Evolutionary conservation across 1,284 basidiomycete species (phyloP).

Genomic region (Cryptococcus sp.): DNA sequence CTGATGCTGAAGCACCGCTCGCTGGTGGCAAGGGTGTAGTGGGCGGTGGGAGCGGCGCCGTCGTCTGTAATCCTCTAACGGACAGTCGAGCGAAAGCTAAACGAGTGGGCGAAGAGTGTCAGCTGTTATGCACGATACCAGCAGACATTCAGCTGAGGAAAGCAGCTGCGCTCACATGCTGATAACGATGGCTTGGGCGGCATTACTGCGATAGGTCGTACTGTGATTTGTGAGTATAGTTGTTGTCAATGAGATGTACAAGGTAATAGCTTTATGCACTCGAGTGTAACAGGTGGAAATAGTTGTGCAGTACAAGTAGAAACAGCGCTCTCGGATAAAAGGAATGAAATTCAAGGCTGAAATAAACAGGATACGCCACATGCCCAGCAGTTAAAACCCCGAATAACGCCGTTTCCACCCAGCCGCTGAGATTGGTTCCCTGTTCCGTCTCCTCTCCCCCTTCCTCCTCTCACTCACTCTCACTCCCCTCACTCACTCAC

Average conservation of each 20-base stretch:
- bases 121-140: too few relatives aligned
- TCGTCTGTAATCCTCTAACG: slow-evolving; percentile 31
- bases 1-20: slow-evolving; percentile 17
- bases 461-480: slow-evolving; percentile 1
- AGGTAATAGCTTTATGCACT: too few relatives aligned
- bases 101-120: not conserved
- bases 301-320: not conserved
- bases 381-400: slow-evolving; percentile 20
- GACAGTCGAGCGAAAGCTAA: slow-evolving; percentile 19
- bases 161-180: slow-evolving; percentile 13
- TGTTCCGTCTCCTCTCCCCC: slow-evolving; percentile 24
- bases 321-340: slow-evolving; percentile 1
- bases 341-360: not conserved
- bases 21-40: slow-evolving; percentile 23
- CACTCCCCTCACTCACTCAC: slow-evolving; percentile 6
- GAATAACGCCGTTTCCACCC: slow-evolving; percentile 4
- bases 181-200: slow-evolving; percentile 22
- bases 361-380: slow-evolving; percentile 3
- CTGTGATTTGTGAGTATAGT: not conserved
- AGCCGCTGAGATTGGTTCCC: slow-evolving; percentile 23
- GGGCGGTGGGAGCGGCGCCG: slow-evolving; percentile 33
- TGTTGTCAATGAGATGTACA: too few relatives aligned
- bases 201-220: slow-evolving; percentile 21
- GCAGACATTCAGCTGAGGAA: not conserved
- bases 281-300: too few relatives aligned